These are phyloP conservation scores for Babesia gibsoni DNA, from an alignment of 169 alveolate genomes.

Conservation along the genomic window DNA sequence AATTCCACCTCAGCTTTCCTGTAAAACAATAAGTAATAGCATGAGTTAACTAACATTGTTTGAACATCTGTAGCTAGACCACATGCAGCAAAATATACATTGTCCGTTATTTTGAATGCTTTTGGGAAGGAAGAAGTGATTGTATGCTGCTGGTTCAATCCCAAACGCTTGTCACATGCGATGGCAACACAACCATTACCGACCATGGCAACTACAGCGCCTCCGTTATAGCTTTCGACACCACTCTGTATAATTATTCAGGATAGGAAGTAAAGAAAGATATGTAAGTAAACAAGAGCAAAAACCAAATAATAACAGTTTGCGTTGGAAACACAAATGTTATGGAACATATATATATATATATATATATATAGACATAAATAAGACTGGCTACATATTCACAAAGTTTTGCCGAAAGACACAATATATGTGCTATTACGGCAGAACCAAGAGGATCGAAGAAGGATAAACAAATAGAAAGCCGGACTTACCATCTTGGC, in stretches of 20 bases:
- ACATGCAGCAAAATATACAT: slow-evolving; percentile 83
- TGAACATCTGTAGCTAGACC: slow-evolving; percentile 93
- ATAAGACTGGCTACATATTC: too few species aligned
- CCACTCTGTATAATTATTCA: slow-evolving; percentile 55
- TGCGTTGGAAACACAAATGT: too few species aligned
- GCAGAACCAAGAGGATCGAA: too few species aligned
- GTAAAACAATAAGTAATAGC: not conserved
- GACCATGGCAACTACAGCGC: slow-evolving; percentile 95
- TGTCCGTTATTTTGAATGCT: slow-evolving; percentile 86
- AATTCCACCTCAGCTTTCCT: slow-evolving; percentile 80
- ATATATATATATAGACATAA: too few species aligned
- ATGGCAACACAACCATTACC: slow-evolving; percentile 95
- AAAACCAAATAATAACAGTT: too few species aligned
- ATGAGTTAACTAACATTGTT: slow-evolving; percentile 71
- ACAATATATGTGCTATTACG: too few species aligned
- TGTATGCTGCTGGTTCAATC: slow-evolving; percentile 85
- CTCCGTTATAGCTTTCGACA: slow-evolving; percentile 90
- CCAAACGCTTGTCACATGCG: slow-evolving; percentile 93
- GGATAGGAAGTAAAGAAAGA: not conserved
- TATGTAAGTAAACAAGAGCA: too few species aligned
- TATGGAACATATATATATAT: too few species aligned
- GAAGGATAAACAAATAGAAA: too few species aligned
- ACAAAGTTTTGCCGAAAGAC: too few species aligned
- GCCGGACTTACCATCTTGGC: too few species aligned
- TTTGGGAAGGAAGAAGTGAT: slow-evolving; percentile 84